Evolutionary conservation across 768 basidiomycete species (phyloP).

Genomic region (Pilatotrama ljubarskyi): DNA sequence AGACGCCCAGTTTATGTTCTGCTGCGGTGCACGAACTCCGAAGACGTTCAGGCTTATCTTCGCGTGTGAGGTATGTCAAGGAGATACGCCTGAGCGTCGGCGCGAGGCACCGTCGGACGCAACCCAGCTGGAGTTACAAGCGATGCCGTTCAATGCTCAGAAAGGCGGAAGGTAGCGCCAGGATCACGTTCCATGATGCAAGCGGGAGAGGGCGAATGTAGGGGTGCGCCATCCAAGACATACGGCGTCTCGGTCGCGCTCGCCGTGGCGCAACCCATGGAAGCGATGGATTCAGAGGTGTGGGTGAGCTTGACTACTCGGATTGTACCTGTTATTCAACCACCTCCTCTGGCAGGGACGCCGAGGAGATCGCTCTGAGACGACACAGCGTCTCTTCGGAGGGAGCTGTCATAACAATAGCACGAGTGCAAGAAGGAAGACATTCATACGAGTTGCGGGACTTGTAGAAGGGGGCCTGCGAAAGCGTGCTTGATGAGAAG

Average conservation of each 20-base stretch:
- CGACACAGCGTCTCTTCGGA: not conserved
- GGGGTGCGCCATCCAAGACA: not conserved
- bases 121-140: too few species aligned
- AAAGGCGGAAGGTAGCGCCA: slow-evolving; percentile 14
- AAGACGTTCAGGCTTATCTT: too few species aligned
- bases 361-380: not conserved
- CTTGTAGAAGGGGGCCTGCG: slow-evolving; percentile 1
- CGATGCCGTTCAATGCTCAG: not conserved
- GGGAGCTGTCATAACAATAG: not conserved
- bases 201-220: not conserved
- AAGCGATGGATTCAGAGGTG: not conserved
- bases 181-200: slow-evolving; percentile 17
- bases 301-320: not conserved
- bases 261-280: not conserved
- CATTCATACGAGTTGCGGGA: not conserved
- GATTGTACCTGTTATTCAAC: not conserved
- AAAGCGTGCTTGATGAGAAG: not conserved
- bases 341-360: not conserved
- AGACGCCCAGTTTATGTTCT: too few species aligned
- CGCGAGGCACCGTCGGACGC: too few species aligned
- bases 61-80: too few species aligned
- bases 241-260: not conserved
- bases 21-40: too few species aligned
- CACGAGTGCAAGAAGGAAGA: not conserved
- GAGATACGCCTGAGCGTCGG: too few species aligned